Percentiles rank a stretch among this genome's conserved stretches.
Evolutionary conservation across 2,329 filamentous ascomycete genomes (phyloP).

Genomic region (Diaporthe australafricana): DNA sequence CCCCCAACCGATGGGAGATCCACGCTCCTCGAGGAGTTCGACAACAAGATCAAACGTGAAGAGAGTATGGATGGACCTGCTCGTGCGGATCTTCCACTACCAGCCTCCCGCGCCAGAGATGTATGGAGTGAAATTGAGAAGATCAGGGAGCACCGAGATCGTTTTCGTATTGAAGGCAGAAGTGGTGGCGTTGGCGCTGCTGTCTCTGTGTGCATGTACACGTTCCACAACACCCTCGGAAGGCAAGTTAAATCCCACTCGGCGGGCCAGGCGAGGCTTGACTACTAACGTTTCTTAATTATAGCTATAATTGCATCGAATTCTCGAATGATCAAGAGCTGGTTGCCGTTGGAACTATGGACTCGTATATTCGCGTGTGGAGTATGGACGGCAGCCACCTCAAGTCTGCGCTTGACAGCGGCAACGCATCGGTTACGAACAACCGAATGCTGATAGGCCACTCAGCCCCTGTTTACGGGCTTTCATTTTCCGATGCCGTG

Average conservation of each 20-base stretch:
- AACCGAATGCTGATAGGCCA: conserved; percentile 86
- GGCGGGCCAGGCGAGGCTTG: neutral
- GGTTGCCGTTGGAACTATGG: conserved; percentile 88
- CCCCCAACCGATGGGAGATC: conserved; percentile 77
- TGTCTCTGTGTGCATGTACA: conserved; percentile 96
- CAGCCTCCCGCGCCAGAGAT: conserved; percentile 88
- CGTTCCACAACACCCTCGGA: conserved; percentile 96
- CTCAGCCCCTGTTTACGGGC: conserved; percentile 86
- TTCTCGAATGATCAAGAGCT: conserved; percentile 92
- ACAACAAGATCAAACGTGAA: conserved; percentile 88
- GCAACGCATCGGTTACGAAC: conserved; percentile 66
- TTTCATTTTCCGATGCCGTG: conserved; percentile 85
- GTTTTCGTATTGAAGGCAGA: conserved; percentile 87
- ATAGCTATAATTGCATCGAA: conserved; percentile 73
- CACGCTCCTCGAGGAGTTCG: conserved; percentile 88
- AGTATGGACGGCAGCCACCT: conserved; percentile 87
- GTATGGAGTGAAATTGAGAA: conserved; percentile 95
- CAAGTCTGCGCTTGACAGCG: conserved; percentile 70
- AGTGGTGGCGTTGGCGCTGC: conserved; percentile 86
- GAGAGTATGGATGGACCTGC: conserved; percentile 86
- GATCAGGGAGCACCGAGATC: conserved; percentile 90
- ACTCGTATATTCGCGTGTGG: conserved; percentile 97
- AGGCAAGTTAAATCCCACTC: conserved; percentile 68
- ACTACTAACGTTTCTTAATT: neutral
- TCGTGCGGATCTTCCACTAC: conserved; percentile 84